Conservation (phyloP, 305 asterid species). For the Fraxinus greggii region DNA sequence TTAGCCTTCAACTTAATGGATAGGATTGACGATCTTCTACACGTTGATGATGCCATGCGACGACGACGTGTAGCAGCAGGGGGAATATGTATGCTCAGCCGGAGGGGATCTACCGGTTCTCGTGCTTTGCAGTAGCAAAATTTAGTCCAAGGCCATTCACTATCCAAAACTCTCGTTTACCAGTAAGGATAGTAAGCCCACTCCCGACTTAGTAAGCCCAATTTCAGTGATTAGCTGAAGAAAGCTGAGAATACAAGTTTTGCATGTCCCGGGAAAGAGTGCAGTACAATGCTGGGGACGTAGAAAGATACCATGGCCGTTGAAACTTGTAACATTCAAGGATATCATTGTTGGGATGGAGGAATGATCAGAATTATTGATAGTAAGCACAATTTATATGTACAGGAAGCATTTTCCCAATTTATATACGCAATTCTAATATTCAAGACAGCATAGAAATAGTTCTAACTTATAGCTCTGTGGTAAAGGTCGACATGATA, state of each 20-base stretch:
- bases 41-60: conserved; percentile 74
- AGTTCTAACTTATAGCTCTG: not conserved
- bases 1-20: conserved; percentile 75
- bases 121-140: conserved; percentile 39
- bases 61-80: conserved; percentile 58
- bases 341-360: not conserved
- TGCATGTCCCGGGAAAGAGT: not conserved
- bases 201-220: conserved; percentile 33
- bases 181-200: conserved; percentile 40
- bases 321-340: not conserved
- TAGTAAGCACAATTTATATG: not conserved
- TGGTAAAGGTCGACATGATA: conserved; percentile 8
- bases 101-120: conserved; percentile 30
- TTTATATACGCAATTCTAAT: not conserved
- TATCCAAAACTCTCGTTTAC: conserved; percentile 38
- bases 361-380: not conserved
- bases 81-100: conserved; percentile 32
- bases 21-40: conserved; percentile 78
- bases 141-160: conserved; percentile 42
- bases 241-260: conserved; percentile 20
- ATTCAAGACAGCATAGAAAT: not conserved
- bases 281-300: not conserved
- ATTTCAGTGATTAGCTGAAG: conserved; percentile 22
- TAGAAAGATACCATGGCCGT: not conserved
- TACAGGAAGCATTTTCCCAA: not conserved